A percentile compares a stretch with the other conserved stretches of the same genome.
Conservation (phyloP, 805 yeast genomes). For the Cyberlindnera xishuangbannaensis region DNA sequence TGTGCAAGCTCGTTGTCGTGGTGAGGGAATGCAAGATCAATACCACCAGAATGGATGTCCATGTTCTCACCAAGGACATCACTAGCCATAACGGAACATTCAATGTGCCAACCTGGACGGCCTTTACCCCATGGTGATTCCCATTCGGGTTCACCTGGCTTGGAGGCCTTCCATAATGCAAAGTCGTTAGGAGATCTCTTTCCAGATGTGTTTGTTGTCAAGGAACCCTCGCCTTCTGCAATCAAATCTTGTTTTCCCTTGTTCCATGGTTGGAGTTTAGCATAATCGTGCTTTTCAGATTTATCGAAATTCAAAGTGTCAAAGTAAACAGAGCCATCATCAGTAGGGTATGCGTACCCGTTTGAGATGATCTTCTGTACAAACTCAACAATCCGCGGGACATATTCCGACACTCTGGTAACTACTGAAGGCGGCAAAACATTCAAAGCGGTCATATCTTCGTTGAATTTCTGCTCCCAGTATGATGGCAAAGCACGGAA, state of each 20-base stretch:
- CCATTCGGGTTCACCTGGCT: conserved; percentile 98
- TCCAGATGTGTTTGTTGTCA: conserved; percentile 46
- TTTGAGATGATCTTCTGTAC: conserved; percentile 68
- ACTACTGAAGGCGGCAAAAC: conserved; percentile 81
- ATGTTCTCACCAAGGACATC: conserved; percentile 76
- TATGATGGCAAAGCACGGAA: conserved; percentile 77
- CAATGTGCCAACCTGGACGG: conserved; percentile 99
- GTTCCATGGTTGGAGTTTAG: conserved; percentile 98
- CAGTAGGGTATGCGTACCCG: conserved; percentile 79
- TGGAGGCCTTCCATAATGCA: conserved; percentile 94
- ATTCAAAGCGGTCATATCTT: conserved; percentile 80
- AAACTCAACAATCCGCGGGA: conserved; percentile 84
- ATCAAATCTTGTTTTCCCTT: conserved; percentile 81
- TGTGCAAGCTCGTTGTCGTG: conserved; percentile 98
- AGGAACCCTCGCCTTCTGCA: conserved; percentile 92
- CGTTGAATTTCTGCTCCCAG: conserved; percentile 84
- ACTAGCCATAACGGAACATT: conserved; percentile 97
- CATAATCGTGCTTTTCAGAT: conserved; percentile 71
- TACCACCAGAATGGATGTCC: conserved; percentile 96
- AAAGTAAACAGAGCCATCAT: conserved; percentile 94
- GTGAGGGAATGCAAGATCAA: conserved; percentile 97
- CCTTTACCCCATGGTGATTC: conserved; percentile 95
- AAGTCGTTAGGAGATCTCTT: conserved; percentile 80
- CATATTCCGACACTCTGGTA: conserved; percentile 92
- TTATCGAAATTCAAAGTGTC: conserved; percentile 80